Conservation (phyloP, 306 rosid species). For the Prunus mume region DNA sequence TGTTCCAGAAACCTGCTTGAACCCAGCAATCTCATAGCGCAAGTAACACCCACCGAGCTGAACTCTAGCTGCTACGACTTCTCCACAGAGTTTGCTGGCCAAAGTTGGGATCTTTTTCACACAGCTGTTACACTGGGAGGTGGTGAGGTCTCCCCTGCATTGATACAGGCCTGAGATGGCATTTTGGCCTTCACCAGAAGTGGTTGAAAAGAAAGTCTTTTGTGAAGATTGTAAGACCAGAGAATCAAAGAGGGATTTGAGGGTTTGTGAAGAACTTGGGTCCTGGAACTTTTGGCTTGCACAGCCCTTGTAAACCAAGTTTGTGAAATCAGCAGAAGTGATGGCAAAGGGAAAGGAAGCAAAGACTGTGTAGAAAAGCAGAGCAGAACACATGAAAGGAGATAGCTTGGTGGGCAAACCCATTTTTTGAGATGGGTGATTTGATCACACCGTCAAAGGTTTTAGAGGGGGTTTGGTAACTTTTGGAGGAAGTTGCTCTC, state of each 20-base stretch:
- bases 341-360: neutral
- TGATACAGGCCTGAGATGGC: conserved; percentile 59
- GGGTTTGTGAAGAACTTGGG: conserved; percentile 49
- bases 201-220: conserved; percentile 51
- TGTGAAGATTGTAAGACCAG: conserved; percentile 48
- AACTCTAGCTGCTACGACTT: conserved; percentile 61
- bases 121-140: conserved; percentile 56
- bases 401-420: conserved; percentile 23
- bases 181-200: conserved; percentile 47
- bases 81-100: conserved; percentile 50
- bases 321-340: conserved; percentile 42
- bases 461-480: neutral
- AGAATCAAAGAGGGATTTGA: conserved; percentile 45
- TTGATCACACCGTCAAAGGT: neutral
- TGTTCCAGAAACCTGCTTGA: conserved; percentile 46
- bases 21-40: conserved; percentile 67
- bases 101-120: conserved; percentile 43
- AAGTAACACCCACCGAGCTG: conserved; percentile 81
- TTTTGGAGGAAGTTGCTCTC: neutral
- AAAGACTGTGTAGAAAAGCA: conserved; percentile 13
- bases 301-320: conserved; percentile 74
- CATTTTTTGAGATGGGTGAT: conserved; percentile 39
- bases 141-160: conserved; percentile 86
- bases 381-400: conserved; percentile 14
- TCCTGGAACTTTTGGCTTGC: conserved; percentile 58